Conservation (phyloP, 176 grass and related monocot species). For the Urochloa ruziziensis region DNA sequence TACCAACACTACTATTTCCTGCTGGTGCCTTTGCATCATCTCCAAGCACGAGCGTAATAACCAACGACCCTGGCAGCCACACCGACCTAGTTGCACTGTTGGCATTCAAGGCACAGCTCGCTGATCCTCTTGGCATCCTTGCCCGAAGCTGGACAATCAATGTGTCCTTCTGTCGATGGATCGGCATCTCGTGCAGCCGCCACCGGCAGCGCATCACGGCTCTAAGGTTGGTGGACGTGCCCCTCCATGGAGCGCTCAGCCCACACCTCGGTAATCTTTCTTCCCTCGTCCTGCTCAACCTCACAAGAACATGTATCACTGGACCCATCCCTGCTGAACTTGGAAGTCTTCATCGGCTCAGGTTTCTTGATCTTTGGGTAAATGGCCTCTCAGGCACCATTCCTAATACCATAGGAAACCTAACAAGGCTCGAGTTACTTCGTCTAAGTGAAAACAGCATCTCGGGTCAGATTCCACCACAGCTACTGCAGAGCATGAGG, state of each 20-base stretch:
- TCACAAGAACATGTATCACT: background rate
- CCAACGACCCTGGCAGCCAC: no score
- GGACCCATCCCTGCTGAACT: background rate
- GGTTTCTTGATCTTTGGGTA: background rate
- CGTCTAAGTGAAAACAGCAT: background rate
- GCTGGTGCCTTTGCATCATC: no score
- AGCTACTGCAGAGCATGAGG: background rate
- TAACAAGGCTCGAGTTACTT: background rate
- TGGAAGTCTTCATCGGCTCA: background rate
- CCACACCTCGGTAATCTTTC: background rate
- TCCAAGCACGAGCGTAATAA: no score
- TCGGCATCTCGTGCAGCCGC: no score
- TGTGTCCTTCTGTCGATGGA: no score
- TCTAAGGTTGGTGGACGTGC: no score
- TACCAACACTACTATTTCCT: no score
- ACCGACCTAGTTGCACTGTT: no score
- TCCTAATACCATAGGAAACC: background rate
- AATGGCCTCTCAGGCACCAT: background rate
- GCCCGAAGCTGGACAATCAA: no score
- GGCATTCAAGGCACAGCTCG: no score
- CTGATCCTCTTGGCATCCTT: no score
- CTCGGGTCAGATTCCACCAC: background rate
- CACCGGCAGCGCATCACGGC: no score
- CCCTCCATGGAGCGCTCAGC: background rate
- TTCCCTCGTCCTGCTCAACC: constrained; percentile 12